A percentile compares a stretch with the other conserved stretches of the same genome.
Evolutionary conservation across 768 basidiomycete species (phyloP).

Genomic region (Serendipita sp.): DNA sequence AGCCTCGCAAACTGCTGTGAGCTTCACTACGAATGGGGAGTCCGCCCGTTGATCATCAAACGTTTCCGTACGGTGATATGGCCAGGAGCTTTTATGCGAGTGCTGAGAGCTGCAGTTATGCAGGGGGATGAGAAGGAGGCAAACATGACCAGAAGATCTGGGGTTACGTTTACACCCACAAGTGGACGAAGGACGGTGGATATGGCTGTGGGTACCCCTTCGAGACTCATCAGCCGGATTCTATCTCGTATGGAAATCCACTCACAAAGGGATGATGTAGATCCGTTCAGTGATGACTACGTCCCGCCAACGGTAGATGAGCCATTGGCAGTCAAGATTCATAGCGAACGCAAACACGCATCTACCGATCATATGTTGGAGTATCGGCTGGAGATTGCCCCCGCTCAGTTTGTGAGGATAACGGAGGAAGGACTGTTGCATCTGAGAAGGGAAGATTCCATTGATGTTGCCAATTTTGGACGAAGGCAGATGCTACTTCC

Average conservation of each 20-base stretch:
- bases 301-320: constrained; percentile 17
- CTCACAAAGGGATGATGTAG: constrained; percentile 11
- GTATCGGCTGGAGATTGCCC: constrained; percentile 65
- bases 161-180: constrained; percentile 24
- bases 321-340: constrained; percentile 46
- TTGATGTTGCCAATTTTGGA: constrained; percentile 13
- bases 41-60: constrained; percentile 63
- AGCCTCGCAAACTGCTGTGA: constrained; percentile 70
- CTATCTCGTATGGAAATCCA: constrained; percentile 32
- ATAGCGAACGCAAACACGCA: constrained; percentile 44
- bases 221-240: constrained; percentile 37
- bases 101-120: constrained; percentile 48
- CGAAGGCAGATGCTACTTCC: constrained; percentile 15
- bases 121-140: constrained; percentile 24
- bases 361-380: constrained; percentile 59
- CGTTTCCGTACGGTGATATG: constrained; percentile 74
- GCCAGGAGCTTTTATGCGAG: constrained; percentile 54
- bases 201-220: constrained; percentile 25
- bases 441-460: constrained; percentile 31
- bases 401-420: constrained; percentile 44
- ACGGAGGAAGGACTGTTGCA: constrained; percentile 54
- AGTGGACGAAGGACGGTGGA: constrained; percentile 19
- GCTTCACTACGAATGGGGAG: constrained; percentile 84
- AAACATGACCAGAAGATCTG: constrained; percentile 10
- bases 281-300: constrained; percentile 19